Conservation (phyloP, 345 rosid species). For the Populus euphratica region DNA sequence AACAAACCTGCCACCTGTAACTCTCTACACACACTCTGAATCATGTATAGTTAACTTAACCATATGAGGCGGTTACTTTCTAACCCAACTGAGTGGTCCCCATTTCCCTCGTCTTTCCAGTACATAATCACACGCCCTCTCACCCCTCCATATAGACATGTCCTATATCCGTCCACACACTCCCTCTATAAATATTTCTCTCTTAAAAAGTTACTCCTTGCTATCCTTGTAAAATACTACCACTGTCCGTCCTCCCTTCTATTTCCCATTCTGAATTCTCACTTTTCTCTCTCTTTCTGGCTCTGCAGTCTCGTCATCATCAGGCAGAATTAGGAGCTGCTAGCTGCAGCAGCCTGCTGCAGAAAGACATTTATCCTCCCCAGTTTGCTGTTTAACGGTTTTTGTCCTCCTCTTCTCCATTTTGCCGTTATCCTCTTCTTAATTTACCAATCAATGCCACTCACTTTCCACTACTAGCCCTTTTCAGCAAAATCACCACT, state of each 20-base stretch:
- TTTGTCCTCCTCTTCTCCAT: not conserved
- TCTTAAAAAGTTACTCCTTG: not conserved
- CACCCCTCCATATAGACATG: not conserved
- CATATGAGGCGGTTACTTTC: not conserved
- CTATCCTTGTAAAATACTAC: not conserved
- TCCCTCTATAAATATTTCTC: not conserved
- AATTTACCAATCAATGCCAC: not conserved
- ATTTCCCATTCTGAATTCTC: not conserved
- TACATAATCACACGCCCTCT: not conserved
- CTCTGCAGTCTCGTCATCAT: not conserved
- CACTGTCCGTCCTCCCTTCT: not conserved
- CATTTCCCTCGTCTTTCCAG: not conserved
- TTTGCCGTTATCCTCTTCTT: not conserved
- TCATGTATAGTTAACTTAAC: slow-evolving; percentile 1
- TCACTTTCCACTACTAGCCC: not conserved
- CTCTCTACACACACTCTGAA: not conserved
- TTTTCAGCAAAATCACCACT: not conserved
- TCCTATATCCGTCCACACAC: not conserved
- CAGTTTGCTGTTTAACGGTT: slow-evolving; percentile 21
- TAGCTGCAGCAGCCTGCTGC: not conserved
- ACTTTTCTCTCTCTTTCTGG: not conserved
- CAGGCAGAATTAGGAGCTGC: not conserved
- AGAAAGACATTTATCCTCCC: not conserved
- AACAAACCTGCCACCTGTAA: slow-evolving; percentile 1
- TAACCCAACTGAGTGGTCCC: not conserved